These are phyloP conservation scores for Licmophora abbreviata DNA, from an alignment of 108 stramenopile species.

Conservation along the genomic window DNA sequence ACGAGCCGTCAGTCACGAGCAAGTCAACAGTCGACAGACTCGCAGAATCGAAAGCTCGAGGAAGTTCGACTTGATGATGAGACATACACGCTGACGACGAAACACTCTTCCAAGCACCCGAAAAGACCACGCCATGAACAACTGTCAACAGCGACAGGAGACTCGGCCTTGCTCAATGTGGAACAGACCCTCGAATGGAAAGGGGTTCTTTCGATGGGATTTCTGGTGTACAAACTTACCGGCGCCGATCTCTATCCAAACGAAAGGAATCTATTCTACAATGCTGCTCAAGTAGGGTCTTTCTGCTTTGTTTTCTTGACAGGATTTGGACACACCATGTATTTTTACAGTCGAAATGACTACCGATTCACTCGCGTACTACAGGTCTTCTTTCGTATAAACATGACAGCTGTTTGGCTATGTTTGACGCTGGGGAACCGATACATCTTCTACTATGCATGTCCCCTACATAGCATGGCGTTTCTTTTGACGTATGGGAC, in stretches of 20 bases:
- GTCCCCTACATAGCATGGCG: conserved; percentile 72
- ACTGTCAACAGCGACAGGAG: conserved; percentile 3
- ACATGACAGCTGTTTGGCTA: conserved; percentile 67
- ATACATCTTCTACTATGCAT: conserved; percentile 76
- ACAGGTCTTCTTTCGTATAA: conserved; percentile 71
- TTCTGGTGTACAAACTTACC: conserved; percentile 67
- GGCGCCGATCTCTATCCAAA: conserved; percentile 48
- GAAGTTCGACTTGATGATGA: background rate
- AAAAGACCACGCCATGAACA: background rate
- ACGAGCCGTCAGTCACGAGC: background rate
- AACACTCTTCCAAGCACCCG: background rate
- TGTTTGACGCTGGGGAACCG: conserved; percentile 47
- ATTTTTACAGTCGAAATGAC: conserved; percentile 53
- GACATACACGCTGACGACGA: background rate
- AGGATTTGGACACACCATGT: conserved; percentile 78
- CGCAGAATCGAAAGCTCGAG: background rate
- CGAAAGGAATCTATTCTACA: conserved; percentile 46
- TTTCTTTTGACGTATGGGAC: conserved; percentile 63
- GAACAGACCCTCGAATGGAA: conserved; percentile 89
- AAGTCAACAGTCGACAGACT: conserved; percentile 1
- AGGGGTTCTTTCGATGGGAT: conserved; percentile 62
- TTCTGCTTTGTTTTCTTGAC: conserved; percentile 82
- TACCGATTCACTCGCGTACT: conserved; percentile 59
- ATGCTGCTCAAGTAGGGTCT: conserved; percentile 63
- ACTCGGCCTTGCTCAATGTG: conserved; percentile 51